A percentile compares a stretch with the other conserved stretches of the same genome.
Conservation (phyloP, 2,329 filamentous ascomycete genomes). For the Pestalotiopsis sp. region DNA sequence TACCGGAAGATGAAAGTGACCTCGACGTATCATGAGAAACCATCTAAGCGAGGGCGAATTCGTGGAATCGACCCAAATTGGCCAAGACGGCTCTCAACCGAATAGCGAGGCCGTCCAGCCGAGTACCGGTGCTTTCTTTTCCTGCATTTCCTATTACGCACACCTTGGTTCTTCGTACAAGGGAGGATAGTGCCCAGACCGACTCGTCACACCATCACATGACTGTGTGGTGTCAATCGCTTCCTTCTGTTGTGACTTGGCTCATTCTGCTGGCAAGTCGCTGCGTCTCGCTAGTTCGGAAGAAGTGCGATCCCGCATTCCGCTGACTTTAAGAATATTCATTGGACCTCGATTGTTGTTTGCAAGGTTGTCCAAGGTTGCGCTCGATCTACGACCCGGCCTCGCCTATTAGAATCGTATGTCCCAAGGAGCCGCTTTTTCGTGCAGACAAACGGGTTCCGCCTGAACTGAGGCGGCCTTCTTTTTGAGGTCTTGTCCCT, state of each 20-base stretch:
- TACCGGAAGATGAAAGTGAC: neutral
- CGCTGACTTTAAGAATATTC: neutral
- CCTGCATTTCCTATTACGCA: neutral
- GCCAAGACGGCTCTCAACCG: neutral
- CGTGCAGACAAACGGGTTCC: neutral
- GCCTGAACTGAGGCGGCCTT: neutral
- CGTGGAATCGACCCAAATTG: neutral
- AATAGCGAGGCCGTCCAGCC: neutral
- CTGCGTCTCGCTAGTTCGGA: neutral
- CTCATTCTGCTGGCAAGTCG: neutral
- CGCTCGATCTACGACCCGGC: neutral
- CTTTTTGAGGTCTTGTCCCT: neutral
- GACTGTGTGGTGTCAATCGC: constrained; percentile 1
- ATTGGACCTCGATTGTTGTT: neutral
- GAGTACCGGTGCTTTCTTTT: neutral
- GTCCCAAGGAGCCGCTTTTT: neutral
- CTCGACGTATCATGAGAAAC: neutral
- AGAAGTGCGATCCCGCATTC: neutral
- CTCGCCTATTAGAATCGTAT: neutral
- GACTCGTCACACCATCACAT: neutral
- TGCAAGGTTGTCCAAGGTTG: neutral
- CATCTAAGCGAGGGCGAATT: neutral
- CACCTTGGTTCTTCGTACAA: constrained; percentile 1
- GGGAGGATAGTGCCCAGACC: neutral
- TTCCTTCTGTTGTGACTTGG: neutral